Evolutionary conservation across 176 grass and related monocot species (phyloP), one percentile per base, ranked within the genome.

Genomic region (Alopecurus myosuroides): DNA sequence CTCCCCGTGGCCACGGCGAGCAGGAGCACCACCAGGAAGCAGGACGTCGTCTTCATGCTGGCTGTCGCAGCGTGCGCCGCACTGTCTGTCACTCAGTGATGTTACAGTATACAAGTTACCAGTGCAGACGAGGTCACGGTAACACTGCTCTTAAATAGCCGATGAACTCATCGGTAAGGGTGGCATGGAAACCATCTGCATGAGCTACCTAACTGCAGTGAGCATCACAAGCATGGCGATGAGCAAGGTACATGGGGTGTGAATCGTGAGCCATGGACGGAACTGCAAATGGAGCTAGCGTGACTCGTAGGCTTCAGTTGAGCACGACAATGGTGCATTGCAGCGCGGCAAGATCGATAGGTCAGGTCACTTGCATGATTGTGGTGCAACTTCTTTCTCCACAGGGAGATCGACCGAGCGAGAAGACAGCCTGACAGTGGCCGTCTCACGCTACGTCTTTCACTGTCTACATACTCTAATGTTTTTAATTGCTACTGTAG

Each of bases 141-240:
- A 70, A 58, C 6, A 84, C n/a, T 84, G 81, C 42, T 81, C 61
- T 87, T 91, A 88, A 89, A 93, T 91, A 97, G 85, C 66, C 26
- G 15, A 11, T 31, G 26, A 33, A 29, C 36, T 15, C 56, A 3
- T 84, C 28, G 5, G 45, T 17, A 48, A 67, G 25, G 77, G 63
- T 51, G 69, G 36, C 53, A 77, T 36, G 70, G 83, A 29, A 75
- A 48, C 75, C 79, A 77, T 89, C 53, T 73, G 78, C 88, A 81
- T 97, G 94, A 81, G 37, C 81, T 25, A 93, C 86, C 94, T 89
- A 86, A 93, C 85, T 65, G 33, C 66, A 15, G 71, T 33, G 67
- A 97, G 81, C 84, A 66, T 68, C 80, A 82, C 78, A 85, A 36
- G 89, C 86, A 83, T 89, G 91, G 73, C 63, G 35, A 45, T 53